Base-by-base conservation (phyloP, 192 early-diverging fungal species). In the Coemansia sp. region DNA sequence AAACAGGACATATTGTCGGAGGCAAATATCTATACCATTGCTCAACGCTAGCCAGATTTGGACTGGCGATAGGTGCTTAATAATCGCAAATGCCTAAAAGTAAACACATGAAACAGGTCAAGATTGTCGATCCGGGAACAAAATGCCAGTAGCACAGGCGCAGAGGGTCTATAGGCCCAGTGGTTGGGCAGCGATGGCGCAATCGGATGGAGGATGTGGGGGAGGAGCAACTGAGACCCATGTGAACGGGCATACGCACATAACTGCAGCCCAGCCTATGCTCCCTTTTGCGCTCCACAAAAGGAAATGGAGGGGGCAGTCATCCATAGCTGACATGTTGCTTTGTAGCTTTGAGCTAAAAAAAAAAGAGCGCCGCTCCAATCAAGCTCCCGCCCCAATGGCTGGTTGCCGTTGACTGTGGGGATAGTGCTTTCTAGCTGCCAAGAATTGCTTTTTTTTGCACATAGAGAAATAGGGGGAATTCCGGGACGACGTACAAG, bases 111-210 rank as follows among this genome's bases (percentile, higher is more conserved):
- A 27, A 27, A 27, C 24, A 27, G 24, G 24, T 27, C 8, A 48
- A n/a, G 46, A 42, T 42, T 14, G 11, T n/a, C 46, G n/a, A 24
- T 21, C 46, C 19, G 9, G 21, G 46, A 48, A 21, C 4, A 21
- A 48, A 48, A 24, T 6, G 24, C 24, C 9, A 21, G 21, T 8
- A 48, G 9, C 46, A 48, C 46, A 48, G 17, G 40, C 14, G 14
- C 40, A 11, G 10, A 14, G 46, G 46, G 46, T 19, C 5, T 48
- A 21, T 48, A 19, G 6, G 54, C 31, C 54, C 13, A 33, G 31
- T 57, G 54, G 54, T 57, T 57, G 54, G 54, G 2, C 33, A 35
- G 33, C 54, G 54, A 57, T 57, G 54, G 54, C 31, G 54, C 54
- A 57, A 57, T 57, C 54, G 33, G 14, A 1, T 19, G 4, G 54